Percentiles rank a stretch among this genome's conserved stretches.
Conservation (phyloP, 331 rosid genomes). For the Telfairia occidentalis region DNA sequence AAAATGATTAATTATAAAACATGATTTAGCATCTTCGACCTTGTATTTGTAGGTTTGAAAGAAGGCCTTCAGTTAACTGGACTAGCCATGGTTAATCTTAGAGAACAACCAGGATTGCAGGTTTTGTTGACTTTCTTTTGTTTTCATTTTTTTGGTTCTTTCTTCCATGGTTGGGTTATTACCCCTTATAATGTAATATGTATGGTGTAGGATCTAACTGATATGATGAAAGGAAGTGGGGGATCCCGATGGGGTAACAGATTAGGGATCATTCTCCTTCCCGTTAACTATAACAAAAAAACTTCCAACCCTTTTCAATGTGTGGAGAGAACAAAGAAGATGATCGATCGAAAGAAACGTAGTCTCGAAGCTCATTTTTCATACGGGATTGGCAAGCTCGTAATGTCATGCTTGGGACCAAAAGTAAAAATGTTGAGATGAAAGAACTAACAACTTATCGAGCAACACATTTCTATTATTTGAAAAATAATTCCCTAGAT, state of each 20-base stretch:
- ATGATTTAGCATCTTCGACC: too few species aligned
- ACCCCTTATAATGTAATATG: background rate
- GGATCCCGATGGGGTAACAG: constrained; percentile 77
- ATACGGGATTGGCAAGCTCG: constrained; percentile 36
- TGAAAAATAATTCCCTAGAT: too few species aligned
- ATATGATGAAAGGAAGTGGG: constrained; percentile 50
- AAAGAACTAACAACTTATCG: background rate
- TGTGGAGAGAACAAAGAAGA: constrained; percentile 56
- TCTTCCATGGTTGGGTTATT: too few species aligned
- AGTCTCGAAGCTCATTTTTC: constrained; percentile 60
- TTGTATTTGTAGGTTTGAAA: constrained; percentile 29
- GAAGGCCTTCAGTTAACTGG: constrained; percentile 73
- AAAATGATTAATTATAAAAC: background rate
- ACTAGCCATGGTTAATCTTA: constrained; percentile 66
- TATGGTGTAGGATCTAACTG: constrained; percentile 40
- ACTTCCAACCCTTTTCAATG: constrained; percentile 33
- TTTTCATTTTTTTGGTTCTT: background rate
- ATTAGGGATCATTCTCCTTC: constrained; percentile 62
- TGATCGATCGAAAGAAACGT: constrained; percentile 66
- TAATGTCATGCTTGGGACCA: constrained; percentile 57
- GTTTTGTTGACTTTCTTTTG: constrained; percentile 17
- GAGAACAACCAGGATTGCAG: constrained; percentile 60
- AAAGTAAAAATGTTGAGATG: constrained; percentile 27
- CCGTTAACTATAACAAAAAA: constrained; percentile 40
- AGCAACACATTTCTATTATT: background rate